Conservation (phyloP, 148 eudicot species). For the Polygonum aviculare region DNA sequence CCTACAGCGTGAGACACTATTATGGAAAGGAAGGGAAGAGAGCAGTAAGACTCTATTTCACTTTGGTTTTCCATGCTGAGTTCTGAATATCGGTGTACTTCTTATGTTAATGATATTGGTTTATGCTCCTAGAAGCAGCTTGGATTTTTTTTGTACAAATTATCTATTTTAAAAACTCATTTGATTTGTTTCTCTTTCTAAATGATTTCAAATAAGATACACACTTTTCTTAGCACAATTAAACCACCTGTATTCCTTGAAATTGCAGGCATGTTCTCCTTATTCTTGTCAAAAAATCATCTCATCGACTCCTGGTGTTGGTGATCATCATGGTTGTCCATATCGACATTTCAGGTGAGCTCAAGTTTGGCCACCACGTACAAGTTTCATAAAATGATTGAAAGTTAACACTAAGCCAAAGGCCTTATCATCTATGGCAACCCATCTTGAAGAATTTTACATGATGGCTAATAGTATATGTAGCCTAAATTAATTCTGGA, state of each 20-base stretch:
- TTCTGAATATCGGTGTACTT: background rate
- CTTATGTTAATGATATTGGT: background rate
- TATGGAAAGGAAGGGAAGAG: constrained; percentile 99
- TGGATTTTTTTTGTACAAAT: background rate
- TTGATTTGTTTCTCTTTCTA: background rate
- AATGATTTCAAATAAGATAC: background rate
- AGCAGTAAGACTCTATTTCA: constrained; percentile 34
- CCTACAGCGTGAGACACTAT: constrained; percentile 82
- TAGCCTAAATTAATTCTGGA: background rate
- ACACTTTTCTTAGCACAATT: background rate
- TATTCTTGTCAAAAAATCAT: constrained; percentile 80
- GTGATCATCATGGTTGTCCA: constrained; percentile 99
- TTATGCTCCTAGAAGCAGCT: background rate
- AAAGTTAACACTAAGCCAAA: background rate
- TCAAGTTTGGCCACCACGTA: background rate
- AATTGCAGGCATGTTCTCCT: constrained; percentile 72
- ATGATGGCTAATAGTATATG: background rate
- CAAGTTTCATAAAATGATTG: background rate
- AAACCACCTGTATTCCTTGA: background rate
- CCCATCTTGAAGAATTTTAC: background rate
- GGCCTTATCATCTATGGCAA: background rate
- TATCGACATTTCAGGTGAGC: constrained; percentile 96
- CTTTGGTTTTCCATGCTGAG: background rate
- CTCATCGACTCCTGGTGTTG: constrained; percentile 73
- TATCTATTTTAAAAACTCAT: background rate